Conservation (phyloP, 352 stramenopile species). For the Phytophthora quininea region DNA sequence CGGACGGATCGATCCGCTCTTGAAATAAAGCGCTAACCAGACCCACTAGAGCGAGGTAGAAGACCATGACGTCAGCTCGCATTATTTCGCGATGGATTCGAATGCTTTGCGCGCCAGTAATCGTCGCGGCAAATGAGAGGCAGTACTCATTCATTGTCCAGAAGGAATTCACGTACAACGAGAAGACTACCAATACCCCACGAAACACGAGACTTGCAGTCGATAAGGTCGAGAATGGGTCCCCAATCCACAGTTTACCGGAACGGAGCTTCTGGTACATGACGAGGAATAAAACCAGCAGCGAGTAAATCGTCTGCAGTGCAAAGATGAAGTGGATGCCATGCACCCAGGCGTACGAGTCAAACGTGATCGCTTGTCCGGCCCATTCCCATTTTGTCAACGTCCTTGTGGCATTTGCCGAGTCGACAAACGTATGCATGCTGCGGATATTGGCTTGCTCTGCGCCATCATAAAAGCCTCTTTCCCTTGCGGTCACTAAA, state of each 20-base stretch:
- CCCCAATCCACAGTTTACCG: constrained; percentile 38
- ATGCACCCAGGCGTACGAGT: constrained; percentile 38
- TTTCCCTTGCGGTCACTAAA: constrained; percentile 7
- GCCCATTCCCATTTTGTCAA: constrained; percentile 3
- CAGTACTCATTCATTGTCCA: constrained; percentile 32
- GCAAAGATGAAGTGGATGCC: constrained; percentile 27
- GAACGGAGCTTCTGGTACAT: constrained; percentile 15
- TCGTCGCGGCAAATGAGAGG: constrained; percentile 5
- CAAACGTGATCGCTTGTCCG: constrained; percentile 5
- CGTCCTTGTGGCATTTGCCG: neutral
- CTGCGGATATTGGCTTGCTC: constrained; percentile 26
- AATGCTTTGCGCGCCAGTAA: constrained; percentile 3
- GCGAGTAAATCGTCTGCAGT: constrained; percentile 15
- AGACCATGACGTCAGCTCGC: constrained; percentile 21
- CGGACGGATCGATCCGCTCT: constrained; percentile 11
- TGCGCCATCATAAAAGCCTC: constrained; percentile 27
- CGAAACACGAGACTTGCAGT: constrained; percentile 11
- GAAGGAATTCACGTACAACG: constrained; percentile 25
- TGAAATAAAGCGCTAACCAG: constrained; percentile 4
- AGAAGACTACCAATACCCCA: constrained; percentile 11
- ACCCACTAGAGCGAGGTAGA: constrained; percentile 8
- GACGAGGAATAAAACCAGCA: constrained; percentile 23
- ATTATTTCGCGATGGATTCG: constrained; percentile 20
- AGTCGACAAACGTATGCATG: constrained; percentile 1
- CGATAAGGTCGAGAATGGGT: constrained; percentile 34